A percentile compares a stretch with the other conserved stretches of the same genome.
These are phyloP conservation scores for Sicyos baderoa DNA, from an alignment of 306 rosid genomes.

Conservation along the genomic window DNA sequence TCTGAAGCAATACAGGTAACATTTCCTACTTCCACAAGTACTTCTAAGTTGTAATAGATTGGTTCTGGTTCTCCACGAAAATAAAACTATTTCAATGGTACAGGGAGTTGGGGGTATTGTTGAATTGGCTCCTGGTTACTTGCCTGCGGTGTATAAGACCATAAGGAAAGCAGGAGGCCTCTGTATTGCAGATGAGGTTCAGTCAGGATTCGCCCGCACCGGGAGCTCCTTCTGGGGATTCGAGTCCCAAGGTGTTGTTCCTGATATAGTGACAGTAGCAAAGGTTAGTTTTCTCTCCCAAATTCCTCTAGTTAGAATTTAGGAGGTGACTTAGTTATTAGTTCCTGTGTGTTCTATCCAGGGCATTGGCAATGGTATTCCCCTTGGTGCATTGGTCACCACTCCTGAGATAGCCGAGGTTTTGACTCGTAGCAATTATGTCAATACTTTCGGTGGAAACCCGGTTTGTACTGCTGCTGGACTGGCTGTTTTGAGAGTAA, in stretches of 20 bases:
- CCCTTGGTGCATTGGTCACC: conserved; percentile 92
- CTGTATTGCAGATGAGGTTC: conserved; percentile 93
- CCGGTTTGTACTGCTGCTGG: conserved; percentile 94
- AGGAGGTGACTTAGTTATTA: neutral
- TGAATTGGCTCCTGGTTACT: conserved; percentile 87
- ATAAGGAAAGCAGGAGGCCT: conserved; percentile 83
- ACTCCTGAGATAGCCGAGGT: conserved; percentile 84
- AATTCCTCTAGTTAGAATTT: neutral
- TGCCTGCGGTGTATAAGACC: conserved; percentile 47
- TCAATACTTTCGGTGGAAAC: conserved; percentile 90
- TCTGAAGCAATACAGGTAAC: conserved; percentile 83
- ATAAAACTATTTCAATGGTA: neutral
- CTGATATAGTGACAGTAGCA: conserved; percentile 93
- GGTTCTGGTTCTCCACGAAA: neutral
- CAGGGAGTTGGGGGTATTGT: conserved; percentile 92
- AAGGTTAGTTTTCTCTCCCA: conserved; percentile 43
- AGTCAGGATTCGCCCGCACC: conserved; percentile 75
- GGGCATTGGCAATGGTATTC: conserved; percentile 98
- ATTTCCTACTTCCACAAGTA: neutral
- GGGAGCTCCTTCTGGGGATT: conserved; percentile 96
- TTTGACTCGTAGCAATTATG: conserved; percentile 65
- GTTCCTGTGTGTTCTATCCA: conserved; percentile 28
- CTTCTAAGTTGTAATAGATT: neutral
- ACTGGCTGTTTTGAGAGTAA: conserved; percentile 71
- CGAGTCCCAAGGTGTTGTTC: conserved; percentile 82